A percentile compares a stretch with the other conserved stretches of the same genome.
phyloP scores from a whole-genome alignment of 768 basidiomycete genomes.

The Sutorius australiensis region DNA sequence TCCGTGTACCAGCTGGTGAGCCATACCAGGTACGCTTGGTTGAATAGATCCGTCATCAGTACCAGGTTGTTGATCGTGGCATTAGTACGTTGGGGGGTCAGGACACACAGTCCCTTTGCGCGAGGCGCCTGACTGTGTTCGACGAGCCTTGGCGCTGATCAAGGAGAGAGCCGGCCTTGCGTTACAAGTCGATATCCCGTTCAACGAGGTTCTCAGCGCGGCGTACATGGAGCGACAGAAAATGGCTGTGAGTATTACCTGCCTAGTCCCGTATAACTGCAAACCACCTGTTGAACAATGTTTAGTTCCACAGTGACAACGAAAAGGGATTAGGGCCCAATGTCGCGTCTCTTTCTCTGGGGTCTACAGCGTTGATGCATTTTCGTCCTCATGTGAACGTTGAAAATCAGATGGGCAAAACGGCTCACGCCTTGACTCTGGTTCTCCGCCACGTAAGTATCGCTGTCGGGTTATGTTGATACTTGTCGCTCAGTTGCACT shows the following conservation, averaged over 20 bases:
- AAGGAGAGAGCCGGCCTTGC: constrained; percentile 49
- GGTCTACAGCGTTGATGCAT: constrained; percentile 75
- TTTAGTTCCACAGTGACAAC: constrained; percentile 75
- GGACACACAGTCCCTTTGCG: constrained; percentile 67
- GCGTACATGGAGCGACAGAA: constrained; percentile 84
- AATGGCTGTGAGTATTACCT: constrained; percentile 59
- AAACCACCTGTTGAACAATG: constrained; percentile 6
- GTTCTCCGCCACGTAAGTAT: constrained; percentile 61
- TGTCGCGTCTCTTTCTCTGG: constrained; percentile 74
- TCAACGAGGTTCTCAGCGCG: constrained; percentile 79
- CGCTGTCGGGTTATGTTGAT: background rate
- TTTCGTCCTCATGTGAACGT: constrained; percentile 52
- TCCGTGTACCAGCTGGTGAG: constrained; percentile 55
- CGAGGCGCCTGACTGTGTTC: constrained; percentile 55
- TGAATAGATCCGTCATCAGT: background rate
- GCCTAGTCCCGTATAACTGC: background rate
- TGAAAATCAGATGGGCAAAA: constrained; percentile 27
- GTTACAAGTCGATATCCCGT: constrained; percentile 37
- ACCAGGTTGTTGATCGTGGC: constrained; percentile 6
- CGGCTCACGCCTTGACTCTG: constrained; percentile 45
- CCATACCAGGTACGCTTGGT: constrained; percentile 61
- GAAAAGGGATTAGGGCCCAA: constrained; percentile 69
- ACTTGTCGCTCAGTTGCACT: constrained; percentile 3
- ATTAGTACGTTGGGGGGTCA: constrained; percentile 74
- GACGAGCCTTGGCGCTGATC: constrained; percentile 56